These are phyloP conservation scores for Starmera caribaea DNA, from an alignment of 805 yeast species.

Conservation along the genomic window DNA sequence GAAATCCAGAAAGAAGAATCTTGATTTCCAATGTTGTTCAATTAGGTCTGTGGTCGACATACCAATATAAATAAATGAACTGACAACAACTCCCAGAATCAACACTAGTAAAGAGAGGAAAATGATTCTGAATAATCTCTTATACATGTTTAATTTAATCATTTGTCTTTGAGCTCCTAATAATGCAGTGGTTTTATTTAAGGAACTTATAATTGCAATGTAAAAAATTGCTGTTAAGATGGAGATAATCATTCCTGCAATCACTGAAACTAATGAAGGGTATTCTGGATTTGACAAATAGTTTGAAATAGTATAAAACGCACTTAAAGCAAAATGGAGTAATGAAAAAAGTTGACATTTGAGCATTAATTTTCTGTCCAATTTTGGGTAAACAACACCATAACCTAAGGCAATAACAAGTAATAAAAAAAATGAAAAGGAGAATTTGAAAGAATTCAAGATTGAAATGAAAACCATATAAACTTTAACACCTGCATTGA, in stretches of 20 bases:
- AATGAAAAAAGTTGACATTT: constrained; percentile 52
- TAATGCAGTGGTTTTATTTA: constrained; percentile 64
- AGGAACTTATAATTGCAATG: constrained; percentile 59
- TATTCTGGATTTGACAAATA: constrained; percentile 43
- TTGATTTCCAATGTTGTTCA: constrained; percentile 85
- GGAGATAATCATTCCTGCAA: constrained; percentile 64
- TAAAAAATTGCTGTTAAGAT: constrained; percentile 66
- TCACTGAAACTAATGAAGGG: constrained; percentile 38
- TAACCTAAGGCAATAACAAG: constrained; percentile 85
- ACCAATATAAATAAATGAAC: constrained; percentile 61
- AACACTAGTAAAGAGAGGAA: constrained; percentile 62
- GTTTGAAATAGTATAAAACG: constrained; percentile 43
- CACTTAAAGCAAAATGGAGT: constrained; percentile 44
- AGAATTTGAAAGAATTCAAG: constrained; percentile 69
- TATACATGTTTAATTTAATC: constrained; percentile 84
- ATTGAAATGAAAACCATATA: constrained; percentile 73
- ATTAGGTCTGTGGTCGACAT: constrained; percentile 69
- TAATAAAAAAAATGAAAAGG: constrained; percentile 81
- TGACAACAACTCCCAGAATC: constrained; percentile 59
- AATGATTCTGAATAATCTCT: constrained; percentile 63
- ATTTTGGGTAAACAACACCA: constrained; percentile 85
- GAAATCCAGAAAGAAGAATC: constrained; percentile 83
- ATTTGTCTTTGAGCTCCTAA: constrained; percentile 82
- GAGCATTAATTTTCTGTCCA: constrained; percentile 67
- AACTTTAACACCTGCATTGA: constrained; percentile 47